Evolutionary conservation across 179 eudicot species (phyloP), one percentile per base, ranked within the genome.

Genomic region (Silene coronaria): DNA sequence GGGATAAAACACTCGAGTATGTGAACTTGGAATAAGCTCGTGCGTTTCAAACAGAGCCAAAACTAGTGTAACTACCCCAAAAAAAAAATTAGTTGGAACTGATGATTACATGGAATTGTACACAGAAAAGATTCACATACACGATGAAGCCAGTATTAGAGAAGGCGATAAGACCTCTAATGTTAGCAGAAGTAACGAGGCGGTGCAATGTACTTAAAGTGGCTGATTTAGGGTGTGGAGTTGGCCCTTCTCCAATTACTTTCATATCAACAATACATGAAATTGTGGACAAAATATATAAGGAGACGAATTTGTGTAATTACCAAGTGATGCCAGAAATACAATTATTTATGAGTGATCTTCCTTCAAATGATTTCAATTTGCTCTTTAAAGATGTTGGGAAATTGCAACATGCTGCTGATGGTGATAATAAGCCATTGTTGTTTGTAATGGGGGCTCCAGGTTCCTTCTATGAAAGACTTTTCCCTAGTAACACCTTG

Each of bases 141-240:
- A 16, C 16, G 28, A 14, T 64, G 7, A 28, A 27, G 42, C 68
- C 68, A 0, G 1, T 64, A 64, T 7, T 64, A 28, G 68, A 64
- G 21, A 64, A 24, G 10, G n/a, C 71, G 13, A 11, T 67, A n/a
- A 67, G 23, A 36, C 10, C 55, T 36, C 2, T 67, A 21, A 14
- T 67, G 16, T 10, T 7, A 0, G 8, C 13, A 8, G 26, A 21
- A 36, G n/a, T 10, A 8, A 21, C 4, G 28, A 34, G 55, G 6
- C 30, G 26, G 11, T 2, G 17, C 16, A 38, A 38, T 19, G 55
- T 38, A 11, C 16, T 67, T 10, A 36, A 36, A 9, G 70, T 67
- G 26, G 70, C 70, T 2, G 70, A 67, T 67, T n/a, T 67, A 8
- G 70, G 71, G 0, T 67, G 71, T 19, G 71, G 71, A 36, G 71